Evolutionary conservation across 176 grass and related monocot species (phyloP).

Genomic region (Lolium rigidum): DNA sequence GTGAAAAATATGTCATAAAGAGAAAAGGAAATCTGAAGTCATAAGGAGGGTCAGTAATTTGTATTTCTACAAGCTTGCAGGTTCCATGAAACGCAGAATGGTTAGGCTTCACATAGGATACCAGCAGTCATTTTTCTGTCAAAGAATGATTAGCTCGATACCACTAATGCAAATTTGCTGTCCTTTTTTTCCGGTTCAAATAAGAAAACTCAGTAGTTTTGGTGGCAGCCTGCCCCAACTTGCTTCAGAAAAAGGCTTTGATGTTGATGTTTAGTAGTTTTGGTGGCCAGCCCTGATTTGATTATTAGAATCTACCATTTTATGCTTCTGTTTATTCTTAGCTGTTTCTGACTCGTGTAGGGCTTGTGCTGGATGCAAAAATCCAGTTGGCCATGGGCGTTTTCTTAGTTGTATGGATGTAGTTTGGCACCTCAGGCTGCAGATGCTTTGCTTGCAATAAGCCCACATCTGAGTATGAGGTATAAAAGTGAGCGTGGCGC

Average conservation of each 20-base stretch:
- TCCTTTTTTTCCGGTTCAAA: neutral
- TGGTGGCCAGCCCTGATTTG: slow-evolving; percentile 23
- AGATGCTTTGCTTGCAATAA: slow-evolving; percentile 82
- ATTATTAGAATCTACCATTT: neutral
- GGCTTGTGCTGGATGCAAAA: slow-evolving; percentile 85
- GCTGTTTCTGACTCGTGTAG: slow-evolving; percentile 48
- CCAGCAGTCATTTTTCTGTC: neutral
- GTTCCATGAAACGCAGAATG: slow-evolving; percentile 9
- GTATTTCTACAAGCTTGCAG: slow-evolving; percentile 8
- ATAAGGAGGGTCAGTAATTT: slow-evolving; percentile 8
- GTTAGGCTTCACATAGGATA: neutral
- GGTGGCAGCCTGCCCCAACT: no score
- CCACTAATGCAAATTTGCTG: neutral
- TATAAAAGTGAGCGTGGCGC: slow-evolving; percentile 28
- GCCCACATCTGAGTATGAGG: slow-evolving; percentile 88
- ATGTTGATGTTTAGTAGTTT: slow-evolving; percentile 2
- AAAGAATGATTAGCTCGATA: slow-evolving; percentile 9
- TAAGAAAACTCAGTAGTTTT: neutral
- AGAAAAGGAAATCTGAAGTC: no score
- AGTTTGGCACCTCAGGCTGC: slow-evolving; percentile 90
- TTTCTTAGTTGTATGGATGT: slow-evolving; percentile 81
- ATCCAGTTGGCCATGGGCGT: slow-evolving; percentile 63
- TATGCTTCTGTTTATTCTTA: slow-evolving; percentile 35
- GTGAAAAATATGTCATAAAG: neutral
- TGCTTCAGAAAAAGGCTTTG: no score